phyloP scores from a whole-genome alignment of 2,329 filamentous ascomycete genomes.

The Nothopassalora personata region DNA sequence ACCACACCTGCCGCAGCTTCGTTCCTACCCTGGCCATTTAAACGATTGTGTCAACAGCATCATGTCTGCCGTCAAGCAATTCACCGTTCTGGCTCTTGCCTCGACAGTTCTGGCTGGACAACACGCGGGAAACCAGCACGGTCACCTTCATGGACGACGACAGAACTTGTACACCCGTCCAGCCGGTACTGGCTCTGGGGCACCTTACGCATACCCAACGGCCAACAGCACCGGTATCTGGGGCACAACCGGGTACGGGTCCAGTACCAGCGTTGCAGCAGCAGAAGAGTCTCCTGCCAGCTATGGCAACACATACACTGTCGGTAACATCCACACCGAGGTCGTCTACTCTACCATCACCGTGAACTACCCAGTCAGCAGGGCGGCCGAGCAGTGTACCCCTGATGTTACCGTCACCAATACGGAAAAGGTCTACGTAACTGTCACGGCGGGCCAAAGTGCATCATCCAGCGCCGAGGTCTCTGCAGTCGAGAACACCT shows the following conservation, averaged over 20 bases:
- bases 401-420: conserved; percentile 38
- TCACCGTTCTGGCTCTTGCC: conserved; percentile 41
- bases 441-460: conserved; percentile 13
- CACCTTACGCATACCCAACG: conserved; percentile 27
- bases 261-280: neutral
- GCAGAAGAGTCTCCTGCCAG: neutral
- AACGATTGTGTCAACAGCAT: conserved; percentile 19
- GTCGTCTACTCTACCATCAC: conserved; percentile 20
- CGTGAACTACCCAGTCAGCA: conserved; percentile 4
- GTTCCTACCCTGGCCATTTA: conserved; percentile 8
- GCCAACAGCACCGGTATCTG: conserved; percentile 27
- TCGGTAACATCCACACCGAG: conserved; percentile 8
- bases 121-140: conserved; percentile 22
- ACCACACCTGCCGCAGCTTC: conserved; percentile 2
- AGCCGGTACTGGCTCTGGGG: conserved; percentile 16
- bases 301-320: conserved; percentile 5
- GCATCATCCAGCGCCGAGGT: conserved; percentile 4
- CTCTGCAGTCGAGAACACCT: conserved; percentile 3
- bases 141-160: conserved; percentile 24
- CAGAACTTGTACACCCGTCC: conserved; percentile 20
- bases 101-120: conserved; percentile 35
- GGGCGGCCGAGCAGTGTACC: conserved; percentile 6
- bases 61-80: conserved; percentile 35
- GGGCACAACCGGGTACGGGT: conserved; percentile 20
- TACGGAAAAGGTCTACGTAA: conserved; percentile 36